Evolutionary conservation across 1,139 yeast genomes (phyloP).

Genomic region (Nematodospora anomalae): DNA sequence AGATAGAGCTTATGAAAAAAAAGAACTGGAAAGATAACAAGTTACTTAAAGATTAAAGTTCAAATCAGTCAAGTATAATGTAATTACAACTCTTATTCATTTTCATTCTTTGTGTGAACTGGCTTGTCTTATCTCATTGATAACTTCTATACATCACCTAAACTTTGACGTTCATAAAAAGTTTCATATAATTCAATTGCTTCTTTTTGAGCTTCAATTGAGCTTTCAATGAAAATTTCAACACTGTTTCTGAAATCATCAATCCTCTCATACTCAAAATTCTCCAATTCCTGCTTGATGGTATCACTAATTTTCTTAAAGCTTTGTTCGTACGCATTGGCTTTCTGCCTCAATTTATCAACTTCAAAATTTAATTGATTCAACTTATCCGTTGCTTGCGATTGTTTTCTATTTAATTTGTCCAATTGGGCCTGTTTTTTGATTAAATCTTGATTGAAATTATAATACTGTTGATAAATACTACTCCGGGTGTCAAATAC

Average conservation of each 20-base stretch:
- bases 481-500: conserved; percentile 77
- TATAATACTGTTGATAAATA: conserved; percentile 60
- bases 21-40: too few species aligned
- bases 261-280: conserved; percentile 73
- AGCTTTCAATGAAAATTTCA: conserved; percentile 86
- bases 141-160: conserved; percentile 20
- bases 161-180: conserved; percentile 55
- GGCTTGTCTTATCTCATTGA: neutral
- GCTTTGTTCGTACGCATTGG: conserved; percentile 52
- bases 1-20: too few species aligned
- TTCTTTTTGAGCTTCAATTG: conserved; percentile 92
- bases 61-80: too few species aligned
- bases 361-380: conserved; percentile 57
- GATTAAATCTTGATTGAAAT: conserved; percentile 40
- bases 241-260: conserved; percentile 87
- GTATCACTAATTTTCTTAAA: conserved; percentile 63
- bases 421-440: conserved; percentile 53
- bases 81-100: too few species aligned
- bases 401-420: conserved; percentile 53
- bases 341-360: conserved; percentile 56
- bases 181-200: conserved; percentile 95
- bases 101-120: too few species aligned
- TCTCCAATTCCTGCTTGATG: conserved; percentile 66
- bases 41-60: too few species aligned
- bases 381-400: conserved; percentile 61